Evolutionary conservation across 495 filamentous ascomycete genomes (phyloP).

Genomic region (Tuber melanosporum): DNA sequence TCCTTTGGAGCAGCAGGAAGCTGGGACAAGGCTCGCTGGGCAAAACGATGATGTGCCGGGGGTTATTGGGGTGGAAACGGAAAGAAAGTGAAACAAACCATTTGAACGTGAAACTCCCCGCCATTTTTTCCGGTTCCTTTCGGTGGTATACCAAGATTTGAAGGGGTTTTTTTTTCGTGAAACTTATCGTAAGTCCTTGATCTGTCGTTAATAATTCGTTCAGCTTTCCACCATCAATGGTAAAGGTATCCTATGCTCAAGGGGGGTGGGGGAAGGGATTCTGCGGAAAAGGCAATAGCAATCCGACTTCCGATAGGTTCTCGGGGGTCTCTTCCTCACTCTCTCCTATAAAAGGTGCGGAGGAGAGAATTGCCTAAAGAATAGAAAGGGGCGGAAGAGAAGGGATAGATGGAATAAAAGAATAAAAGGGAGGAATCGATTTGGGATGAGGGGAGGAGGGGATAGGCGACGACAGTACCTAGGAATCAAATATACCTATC

Average conservation of each 20-base stretch:
- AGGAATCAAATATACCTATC: constrained; percentile 1
- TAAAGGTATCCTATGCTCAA: neutral
- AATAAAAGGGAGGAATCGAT: neutral
- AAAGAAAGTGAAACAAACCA: constrained; percentile 24
- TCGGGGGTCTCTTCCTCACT: neutral
- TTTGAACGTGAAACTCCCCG: constrained; percentile 39
- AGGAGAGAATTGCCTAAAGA: neutral
- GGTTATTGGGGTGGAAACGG: neutral
- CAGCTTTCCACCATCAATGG: constrained; percentile 2
- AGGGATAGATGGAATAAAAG: neutral
- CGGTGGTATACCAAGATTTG: constrained; percentile 2
- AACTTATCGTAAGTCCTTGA: neutral
- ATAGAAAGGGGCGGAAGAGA: neutral
- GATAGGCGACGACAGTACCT: neutral
- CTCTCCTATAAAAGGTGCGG: neutral
- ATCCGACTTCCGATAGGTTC: neutral
- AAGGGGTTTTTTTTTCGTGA: neutral
- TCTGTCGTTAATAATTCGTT: constrained; percentile 3
- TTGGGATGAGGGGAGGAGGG: constrained; percentile 1
- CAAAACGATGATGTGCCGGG: neutral
- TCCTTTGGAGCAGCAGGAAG: neutral
- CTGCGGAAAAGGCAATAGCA: neutral
- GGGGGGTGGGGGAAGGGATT: neutral
- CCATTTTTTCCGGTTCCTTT: constrained; percentile 25
- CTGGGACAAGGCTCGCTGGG: neutral